These are phyloP conservation scores for Xylaria grammica DNA, from an alignment of 495 filamentous ascomycete genomes.

Conservation along the genomic window DNA sequence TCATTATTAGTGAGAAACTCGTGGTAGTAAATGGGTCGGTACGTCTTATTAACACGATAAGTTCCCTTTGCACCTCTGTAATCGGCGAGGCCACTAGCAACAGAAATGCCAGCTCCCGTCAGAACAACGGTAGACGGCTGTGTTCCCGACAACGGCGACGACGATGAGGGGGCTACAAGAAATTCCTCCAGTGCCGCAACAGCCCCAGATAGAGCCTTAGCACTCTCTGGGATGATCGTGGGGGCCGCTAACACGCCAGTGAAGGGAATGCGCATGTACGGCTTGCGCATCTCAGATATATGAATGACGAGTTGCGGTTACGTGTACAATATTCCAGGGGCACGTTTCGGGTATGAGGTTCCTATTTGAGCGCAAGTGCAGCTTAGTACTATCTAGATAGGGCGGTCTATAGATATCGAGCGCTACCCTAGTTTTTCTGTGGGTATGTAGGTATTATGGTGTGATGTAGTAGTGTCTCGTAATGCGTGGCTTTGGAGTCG, in stretches of 20 bases:
- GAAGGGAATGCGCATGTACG: slow-evolving; percentile 88
- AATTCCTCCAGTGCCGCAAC: slow-evolving; percentile 77
- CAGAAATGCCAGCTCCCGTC: slow-evolving; percentile 91
- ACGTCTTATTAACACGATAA: slow-evolving; percentile 86
- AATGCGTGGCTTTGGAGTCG: background rate
- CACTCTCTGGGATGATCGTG: slow-evolving; percentile 71
- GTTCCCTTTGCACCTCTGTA: slow-evolving; percentile 91
- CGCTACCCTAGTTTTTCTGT: background rate
- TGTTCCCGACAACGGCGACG: slow-evolving; percentile 49
- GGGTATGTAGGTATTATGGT: background rate
- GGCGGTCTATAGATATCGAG: background rate
- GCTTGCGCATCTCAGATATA: slow-evolving; percentile 60
- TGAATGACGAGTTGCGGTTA: background rate
- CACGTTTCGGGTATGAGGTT: background rate
- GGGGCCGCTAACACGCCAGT: slow-evolving; percentile 83
- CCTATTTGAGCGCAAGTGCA: too few relatives aligned
- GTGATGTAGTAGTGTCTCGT: too few relatives aligned
- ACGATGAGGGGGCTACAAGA: slow-evolving; percentile 50
- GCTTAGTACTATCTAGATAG: background rate
- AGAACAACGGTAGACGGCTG: slow-evolving; percentile 68
- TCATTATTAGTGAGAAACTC: slow-evolving; percentile 86
- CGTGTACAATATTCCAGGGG: slow-evolving; percentile 11
- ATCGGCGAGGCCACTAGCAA: slow-evolving; percentile 90
- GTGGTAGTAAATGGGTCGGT: slow-evolving; percentile 90
- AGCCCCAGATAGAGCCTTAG: slow-evolving; percentile 72